Evolutionary conservation across 208 protist genomes (phyloP), one percentile per base, ranked within the genome.

Genomic region (Herpetomonas tarakana): DNA sequence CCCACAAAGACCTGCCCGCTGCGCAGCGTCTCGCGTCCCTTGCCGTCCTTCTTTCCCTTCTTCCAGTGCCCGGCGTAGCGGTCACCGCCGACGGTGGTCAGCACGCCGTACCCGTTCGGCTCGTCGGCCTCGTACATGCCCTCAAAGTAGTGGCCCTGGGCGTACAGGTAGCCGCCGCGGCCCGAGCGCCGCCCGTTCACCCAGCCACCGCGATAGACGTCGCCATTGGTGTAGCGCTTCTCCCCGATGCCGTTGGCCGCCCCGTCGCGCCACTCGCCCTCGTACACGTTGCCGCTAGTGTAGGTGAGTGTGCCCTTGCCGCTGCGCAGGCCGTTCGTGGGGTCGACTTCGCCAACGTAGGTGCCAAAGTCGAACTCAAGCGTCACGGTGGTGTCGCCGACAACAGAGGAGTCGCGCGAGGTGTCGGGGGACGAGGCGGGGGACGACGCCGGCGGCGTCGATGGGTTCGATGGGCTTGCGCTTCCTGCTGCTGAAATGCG

Each of bases 121-220:
- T 58, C 18, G 28, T 92, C 82, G 41, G 86, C 39, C 2, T n/a
- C 47, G 72, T 88, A 96, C 50, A 74, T 76, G 50, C 90, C 90
- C 27, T 93, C 83, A 62, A 90, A 96, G 51, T 68, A 76, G 54
- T 87, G 67, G 2, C 82, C 84, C 35, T 81, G 63, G 0, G 61
- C 67, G 65, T 83, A 84, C 9, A 82, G 55, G 59, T 88, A 88
- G 0, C 62, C 71, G 3, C 87, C 90, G 2, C 67, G 62, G 38
- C 90, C 90, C 11, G 65, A 68, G 47, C 78, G 86, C 58, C 76
- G 66, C 16, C 85, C 85, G 2, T 79, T 30, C 1, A 2, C 14
- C 90, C 90, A 96, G 19, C 58, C 29, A 25, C 90, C 90, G 39
- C 84, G 75, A 68, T 88, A 94, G 12, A 89, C 68, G 56, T 87